Conservation (phyloP, 1,284 basidiomycete species). For the Boletellus deceptivus region DNA sequence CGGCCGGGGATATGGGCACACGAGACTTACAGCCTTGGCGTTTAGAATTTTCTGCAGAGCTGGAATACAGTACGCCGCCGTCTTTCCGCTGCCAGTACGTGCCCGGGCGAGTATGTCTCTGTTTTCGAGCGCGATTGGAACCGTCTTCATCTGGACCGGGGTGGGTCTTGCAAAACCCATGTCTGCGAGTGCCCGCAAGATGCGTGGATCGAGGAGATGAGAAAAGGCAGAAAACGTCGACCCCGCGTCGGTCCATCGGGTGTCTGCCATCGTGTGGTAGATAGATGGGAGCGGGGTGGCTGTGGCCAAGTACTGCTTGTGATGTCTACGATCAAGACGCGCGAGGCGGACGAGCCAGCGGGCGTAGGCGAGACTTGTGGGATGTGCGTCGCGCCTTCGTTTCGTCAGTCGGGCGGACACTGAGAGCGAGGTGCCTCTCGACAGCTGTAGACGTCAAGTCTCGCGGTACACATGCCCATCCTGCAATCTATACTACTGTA, state of each 20-base stretch:
- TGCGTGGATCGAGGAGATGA: conserved; percentile 71
- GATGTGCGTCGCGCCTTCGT: conserved; percentile 31
- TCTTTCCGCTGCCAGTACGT: conserved; percentile 96
- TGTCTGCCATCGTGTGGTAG: conserved; percentile 15
- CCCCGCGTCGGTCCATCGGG: conserved; percentile 41
- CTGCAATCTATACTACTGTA: conserved; percentile 81
- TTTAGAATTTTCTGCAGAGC: conserved; percentile 86
- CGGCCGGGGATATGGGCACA: conserved; percentile 7
- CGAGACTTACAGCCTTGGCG: conserved; percentile 70
- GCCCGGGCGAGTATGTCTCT: conserved; percentile 93
- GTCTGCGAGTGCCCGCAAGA: conserved; percentile 79
- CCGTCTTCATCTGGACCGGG: conserved; percentile 76
- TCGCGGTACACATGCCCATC: conserved; percentile 76
- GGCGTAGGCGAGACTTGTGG: conserved; percentile 32
- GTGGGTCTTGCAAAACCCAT: conserved; percentile 82
- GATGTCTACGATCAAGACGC: conserved; percentile 17
- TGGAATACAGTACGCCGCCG: conserved; percentile 93
- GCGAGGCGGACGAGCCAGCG: conserved; percentile 12
- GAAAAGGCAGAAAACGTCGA: conserved; percentile 66
- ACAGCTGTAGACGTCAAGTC: conserved; percentile 71
- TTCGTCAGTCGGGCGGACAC: conserved; percentile 1
- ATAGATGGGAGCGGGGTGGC: not conserved
- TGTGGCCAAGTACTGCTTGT: conserved; percentile 9
- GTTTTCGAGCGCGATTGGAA: conserved; percentile 86
- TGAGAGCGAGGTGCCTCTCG: conserved; percentile 6